Conservation (phyloP, 306 rosid genomes). For the Bauhinia variegata region DNA sequence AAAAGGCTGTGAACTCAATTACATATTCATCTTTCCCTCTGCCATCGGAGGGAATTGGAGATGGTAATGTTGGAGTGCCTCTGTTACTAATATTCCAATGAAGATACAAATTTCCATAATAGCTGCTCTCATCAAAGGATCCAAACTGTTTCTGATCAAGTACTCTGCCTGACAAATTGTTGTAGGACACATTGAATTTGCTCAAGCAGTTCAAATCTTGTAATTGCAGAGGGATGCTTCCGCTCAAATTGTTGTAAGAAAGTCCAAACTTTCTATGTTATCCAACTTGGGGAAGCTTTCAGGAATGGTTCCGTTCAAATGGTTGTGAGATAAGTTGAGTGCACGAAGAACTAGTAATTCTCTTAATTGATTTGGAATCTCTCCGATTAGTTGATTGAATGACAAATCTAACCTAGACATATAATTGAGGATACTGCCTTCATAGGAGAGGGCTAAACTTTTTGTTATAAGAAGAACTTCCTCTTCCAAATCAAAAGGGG, state of each 20-base stretch:
- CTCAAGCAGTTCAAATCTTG: neutral
- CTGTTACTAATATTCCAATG: neutral
- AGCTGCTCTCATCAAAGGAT: neutral
- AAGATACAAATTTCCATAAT: neutral
- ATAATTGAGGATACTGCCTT: neutral
- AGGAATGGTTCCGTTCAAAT: neutral
- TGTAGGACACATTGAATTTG: constrained; percentile 1
- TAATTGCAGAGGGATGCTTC: neutral
- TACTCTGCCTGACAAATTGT: neutral
- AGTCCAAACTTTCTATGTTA: neutral
- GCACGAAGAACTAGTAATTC: neutral
- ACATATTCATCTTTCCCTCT: neutral
- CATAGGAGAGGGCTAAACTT: neutral
- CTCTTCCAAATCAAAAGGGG: no score
- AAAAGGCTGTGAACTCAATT: neutral
- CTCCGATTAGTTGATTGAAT: neutral
- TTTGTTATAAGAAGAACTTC: neutral
- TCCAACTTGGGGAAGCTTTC: neutral
- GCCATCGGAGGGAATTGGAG: neutral
- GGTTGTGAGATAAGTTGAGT: constrained; percentile 14
- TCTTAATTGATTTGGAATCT: neutral
- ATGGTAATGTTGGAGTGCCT: neutral
- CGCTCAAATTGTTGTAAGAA: constrained; percentile 11
- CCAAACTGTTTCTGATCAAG: neutral
- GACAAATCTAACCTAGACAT: constrained; percentile 16